Evolutionary conservation across 306 rosid genomes (phyloP), one percentile per base, ranked within the genome.

Genomic region (Malus fusca): DNA sequence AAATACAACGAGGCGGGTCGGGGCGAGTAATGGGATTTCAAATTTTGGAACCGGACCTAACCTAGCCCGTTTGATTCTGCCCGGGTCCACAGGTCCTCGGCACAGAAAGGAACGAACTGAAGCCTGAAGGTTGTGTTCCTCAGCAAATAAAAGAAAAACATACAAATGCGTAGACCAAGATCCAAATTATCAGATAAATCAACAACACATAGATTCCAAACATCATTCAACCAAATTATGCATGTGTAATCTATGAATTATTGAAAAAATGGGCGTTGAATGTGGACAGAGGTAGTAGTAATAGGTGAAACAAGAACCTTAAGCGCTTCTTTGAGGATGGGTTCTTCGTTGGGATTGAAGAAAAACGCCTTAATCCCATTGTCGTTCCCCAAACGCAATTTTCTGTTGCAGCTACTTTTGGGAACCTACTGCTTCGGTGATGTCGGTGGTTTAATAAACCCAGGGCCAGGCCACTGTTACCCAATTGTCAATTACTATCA

Each of bases 291-390:
- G 0, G 1, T 48, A 48, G 21, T 12, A 48, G 19, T 60, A 60
- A 26, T 52, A 55, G 46, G 23, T 25, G 43, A 11, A 18, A 44
- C 22, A 11, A 51, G n/a, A 75, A 92, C 98, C 28, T 26, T 26
- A 26, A 26, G 3, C 98, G 90, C 97, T 79, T 93, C 90, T 76
- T 77, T 79, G 76, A 87, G 6, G 69, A 93, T 72, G 62, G 92
- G 96, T 43, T 93, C 96, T 23, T 89, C 82, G 3, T 51, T 72
- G 40, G 96, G 96, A 83, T 89, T 93, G 78, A 83, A 86, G 83
- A 88, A 87, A 80, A 80, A 84, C 3, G 90, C 85, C 33, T 69
- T 80, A 78, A 88, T 83, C 79, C 78, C 81, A 72, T 52, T 63
- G n/a, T 73, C 72, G 37, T 59, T 77, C 51, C 67, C 66, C 25